Base-by-base conservation (phyloP, 2,329 filamentous ascomycete species). In the Penicillium brevicompactum region DNA sequence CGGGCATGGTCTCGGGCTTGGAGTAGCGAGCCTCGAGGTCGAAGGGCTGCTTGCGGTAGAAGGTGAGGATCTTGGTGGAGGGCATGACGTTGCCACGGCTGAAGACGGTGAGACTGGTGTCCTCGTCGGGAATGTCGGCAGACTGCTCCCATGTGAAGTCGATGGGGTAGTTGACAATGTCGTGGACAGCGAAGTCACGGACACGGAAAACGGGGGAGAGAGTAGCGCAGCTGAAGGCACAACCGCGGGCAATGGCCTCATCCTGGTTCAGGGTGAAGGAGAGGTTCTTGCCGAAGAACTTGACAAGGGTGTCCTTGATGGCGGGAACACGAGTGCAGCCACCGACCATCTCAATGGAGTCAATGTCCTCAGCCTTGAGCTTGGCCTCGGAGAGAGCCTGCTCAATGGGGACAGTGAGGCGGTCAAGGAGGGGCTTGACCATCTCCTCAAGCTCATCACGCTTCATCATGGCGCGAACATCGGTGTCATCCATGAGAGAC, bases 141-240 rank as follows among this genome's bases (percentile, higher is more conserved):
- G 93, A 95, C 83, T 97, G 96, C 82, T 99, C 94, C 94, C 94
- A 99, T 50, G 88, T 90, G 77, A 99, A 99, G 75, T 99, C 93
- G 74, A 99, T 96, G 46, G 94, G 94, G 81, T 97, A 99, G 82
- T 88, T 91, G 78, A 96, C 91, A 69, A 97, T 93, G 76, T 99
- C 94, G 83, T 97, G 92, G 58, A 97, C 89, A 66, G 92, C 87
- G 78, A 99, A 99, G 81, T 99, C 94, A 70, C 94, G 92, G 72
- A 99, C 94, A 74, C 93, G 92, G 89, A 99, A 97, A 64, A 96
- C 90, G 44, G 94, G 94, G 0, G 94, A 97, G 53, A 97, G 87
- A 67, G 97, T 97, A 69, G 94, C 94, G 75, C 94, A 97, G 84
- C 89, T 92, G 81, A 99, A 99, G 58, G 94, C 92, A 74, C 91